Conservation (phyloP, 345 rosid species). For the Citrus inodora region DNA sequence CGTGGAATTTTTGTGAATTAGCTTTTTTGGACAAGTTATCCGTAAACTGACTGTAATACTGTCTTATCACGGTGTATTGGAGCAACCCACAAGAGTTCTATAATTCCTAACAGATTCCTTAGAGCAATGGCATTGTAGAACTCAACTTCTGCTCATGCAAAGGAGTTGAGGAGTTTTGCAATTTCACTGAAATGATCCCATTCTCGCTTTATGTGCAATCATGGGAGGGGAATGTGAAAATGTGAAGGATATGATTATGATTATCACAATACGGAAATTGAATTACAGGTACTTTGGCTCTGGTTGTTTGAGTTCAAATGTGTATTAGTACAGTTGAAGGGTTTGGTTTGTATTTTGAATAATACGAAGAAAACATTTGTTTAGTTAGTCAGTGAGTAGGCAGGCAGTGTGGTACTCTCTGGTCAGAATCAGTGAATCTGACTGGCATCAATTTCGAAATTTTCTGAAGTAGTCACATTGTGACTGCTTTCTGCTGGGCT, state of each 20-base stretch:
- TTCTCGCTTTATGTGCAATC: not conserved
- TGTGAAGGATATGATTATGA: not conserved
- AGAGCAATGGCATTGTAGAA: not conserved
- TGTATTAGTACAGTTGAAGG: not conserved
- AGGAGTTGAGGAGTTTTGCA: not conserved
- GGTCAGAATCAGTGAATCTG: not conserved
- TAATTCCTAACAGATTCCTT: not conserved
- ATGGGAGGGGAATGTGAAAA: not conserved
- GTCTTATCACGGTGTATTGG: not conserved
- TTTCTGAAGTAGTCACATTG: not conserved
- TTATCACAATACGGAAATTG: not conserved
- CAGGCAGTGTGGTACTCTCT: not conserved
- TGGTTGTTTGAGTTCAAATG: not conserved
- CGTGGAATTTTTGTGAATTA: not conserved
- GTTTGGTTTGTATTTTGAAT: not conserved
- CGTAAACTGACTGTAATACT: not conserved
- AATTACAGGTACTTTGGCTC: not conserved
- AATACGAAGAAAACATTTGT: not conserved
- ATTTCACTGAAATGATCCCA: not conserved
- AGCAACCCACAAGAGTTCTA: not conserved
- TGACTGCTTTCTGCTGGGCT: not conserved
- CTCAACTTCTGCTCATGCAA: not conserved
- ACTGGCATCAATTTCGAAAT: not conserved
- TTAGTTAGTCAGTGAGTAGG: not conserved
- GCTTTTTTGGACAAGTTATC: not conserved